Conservation (phyloP, 805 yeast species). For the Lachancea meyersii region DNA sequence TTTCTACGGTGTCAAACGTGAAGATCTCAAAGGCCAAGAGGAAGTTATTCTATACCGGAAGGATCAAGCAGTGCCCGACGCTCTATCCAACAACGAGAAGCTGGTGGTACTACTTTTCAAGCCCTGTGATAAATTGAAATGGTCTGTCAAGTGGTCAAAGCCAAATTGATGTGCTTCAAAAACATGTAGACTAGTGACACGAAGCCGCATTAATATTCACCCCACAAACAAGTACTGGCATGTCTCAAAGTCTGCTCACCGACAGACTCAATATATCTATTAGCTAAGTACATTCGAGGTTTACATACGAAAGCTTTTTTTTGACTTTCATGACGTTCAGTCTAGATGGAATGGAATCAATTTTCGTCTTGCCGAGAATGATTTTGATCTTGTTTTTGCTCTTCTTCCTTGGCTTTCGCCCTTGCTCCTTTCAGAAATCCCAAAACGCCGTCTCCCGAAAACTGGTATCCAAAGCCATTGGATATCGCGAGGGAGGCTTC, state of each 20-base stretch:
- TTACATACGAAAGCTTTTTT: too few relatives aligned
- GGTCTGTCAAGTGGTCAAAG: constrained; percentile 68
- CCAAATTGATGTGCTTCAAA: neutral
- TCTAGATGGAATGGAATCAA: neutral
- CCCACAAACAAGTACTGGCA: too few relatives aligned
- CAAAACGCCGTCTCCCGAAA: constrained; percentile 8
- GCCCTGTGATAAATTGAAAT: constrained; percentile 68
- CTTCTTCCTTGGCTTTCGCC: constrained; percentile 8
- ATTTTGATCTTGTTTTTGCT: neutral
- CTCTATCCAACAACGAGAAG: constrained; percentile 39
- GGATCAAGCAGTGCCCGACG: constrained; percentile 52
- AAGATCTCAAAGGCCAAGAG: constrained; percentile 40
- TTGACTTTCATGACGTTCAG: too few relatives aligned
- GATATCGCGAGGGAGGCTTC: constrained; percentile 9
- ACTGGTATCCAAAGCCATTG: constrained; percentile 9
- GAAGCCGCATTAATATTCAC: too few relatives aligned
- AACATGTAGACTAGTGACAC: too few relatives aligned
- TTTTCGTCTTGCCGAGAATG: neutral
- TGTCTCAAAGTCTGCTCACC: too few relatives aligned
- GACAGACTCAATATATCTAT: too few relatives aligned
- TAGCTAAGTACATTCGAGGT: too few relatives aligned
- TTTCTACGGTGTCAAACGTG: constrained; percentile 58
- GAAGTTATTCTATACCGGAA: constrained; percentile 51
- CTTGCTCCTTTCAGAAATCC: constrained; percentile 11
- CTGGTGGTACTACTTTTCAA: constrained; percentile 73